These are phyloP conservation scores for Protomyces arabidopsidicola DNA, from an alignment of 1,139 yeast species.

Conservation along the genomic window DNA sequence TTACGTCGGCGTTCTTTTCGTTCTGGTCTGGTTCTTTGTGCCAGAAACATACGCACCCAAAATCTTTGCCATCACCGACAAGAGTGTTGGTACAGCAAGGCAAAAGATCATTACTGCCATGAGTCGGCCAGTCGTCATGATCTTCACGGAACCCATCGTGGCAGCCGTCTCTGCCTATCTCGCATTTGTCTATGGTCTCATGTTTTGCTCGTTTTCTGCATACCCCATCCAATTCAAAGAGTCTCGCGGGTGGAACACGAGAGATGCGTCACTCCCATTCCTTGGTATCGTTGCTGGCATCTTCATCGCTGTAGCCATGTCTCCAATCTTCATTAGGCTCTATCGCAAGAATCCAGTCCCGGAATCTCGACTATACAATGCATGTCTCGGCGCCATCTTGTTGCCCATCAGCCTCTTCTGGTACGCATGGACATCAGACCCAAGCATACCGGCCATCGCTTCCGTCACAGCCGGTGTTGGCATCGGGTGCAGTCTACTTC, in stretches of 20 bases:
- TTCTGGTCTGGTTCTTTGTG: slow-evolving; percentile 51
- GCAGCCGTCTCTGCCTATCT: slow-evolving; percentile 54
- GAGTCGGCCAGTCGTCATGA: slow-evolving; percentile 50
- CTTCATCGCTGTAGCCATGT: slow-evolving; percentile 35
- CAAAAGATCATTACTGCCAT: slow-evolving; percentile 14
- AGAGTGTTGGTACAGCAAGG: slow-evolving; percentile 10
- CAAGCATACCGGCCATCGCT: slow-evolving; percentile 31
- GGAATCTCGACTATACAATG: slow-evolving; percentile 17
- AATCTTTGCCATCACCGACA: slow-evolving; percentile 49
- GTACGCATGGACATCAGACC: slow-evolving; percentile 33
- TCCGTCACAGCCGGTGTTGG: slow-evolving; percentile 31
- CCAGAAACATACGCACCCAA: slow-evolving; percentile 93
- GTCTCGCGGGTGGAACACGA: slow-evolving; percentile 55
- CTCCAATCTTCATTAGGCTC: slow-evolving; percentile 37
- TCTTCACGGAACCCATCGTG: slow-evolving; percentile 58
- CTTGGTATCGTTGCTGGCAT: slow-evolving; percentile 51
- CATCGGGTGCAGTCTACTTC: slow-evolving; percentile 30
- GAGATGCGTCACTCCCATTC: slow-evolving; percentile 51
- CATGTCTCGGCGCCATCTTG: slow-evolving; percentile 15
- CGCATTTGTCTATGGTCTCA: slow-evolving; percentile 55
- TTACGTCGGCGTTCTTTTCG: slow-evolving; percentile 49
- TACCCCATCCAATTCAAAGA: slow-evolving; percentile 64
- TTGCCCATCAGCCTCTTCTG: slow-evolving; percentile 29
- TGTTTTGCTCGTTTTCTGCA: slow-evolving; percentile 73
- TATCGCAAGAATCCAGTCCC: slow-evolving; percentile 45